Evolutionary conservation across 192 early-diverging fungal species (phyloP).

Genomic region (Irineochytrium annulatum): DNA sequence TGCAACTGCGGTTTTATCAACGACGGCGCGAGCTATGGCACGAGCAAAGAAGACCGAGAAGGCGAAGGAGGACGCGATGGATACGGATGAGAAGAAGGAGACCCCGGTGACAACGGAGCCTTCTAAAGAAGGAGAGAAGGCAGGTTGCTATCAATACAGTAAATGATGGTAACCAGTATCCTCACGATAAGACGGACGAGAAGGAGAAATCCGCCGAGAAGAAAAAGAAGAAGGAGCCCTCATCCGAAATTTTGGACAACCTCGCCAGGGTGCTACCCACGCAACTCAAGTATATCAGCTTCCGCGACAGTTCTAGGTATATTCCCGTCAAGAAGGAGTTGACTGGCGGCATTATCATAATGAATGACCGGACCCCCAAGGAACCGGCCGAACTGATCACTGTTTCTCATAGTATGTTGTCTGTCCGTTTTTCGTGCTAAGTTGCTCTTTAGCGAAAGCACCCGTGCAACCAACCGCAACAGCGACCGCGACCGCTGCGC

Average conservation of each 20-base stretch:
- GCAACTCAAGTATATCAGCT: slow-evolving; percentile 83
- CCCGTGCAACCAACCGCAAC: too few species aligned
- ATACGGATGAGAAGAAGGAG: slow-evolving; percentile 54
- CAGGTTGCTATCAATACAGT: too few species aligned
- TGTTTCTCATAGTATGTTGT: slow-evolving; percentile 18
- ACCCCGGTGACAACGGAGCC: slow-evolving; percentile 15
- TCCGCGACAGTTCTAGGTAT: slow-evolving; percentile 82
- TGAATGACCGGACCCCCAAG: slow-evolving; percentile 69
- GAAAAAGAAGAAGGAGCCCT: slow-evolving; percentile 72
- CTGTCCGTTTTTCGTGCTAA: slow-evolving; percentile 1
- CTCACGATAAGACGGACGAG: slow-evolving; percentile 39
- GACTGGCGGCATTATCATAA: slow-evolving; percentile 82
- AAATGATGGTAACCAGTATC: neutral
- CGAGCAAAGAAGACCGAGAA: slow-evolving; percentile 77
- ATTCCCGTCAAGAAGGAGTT: slow-evolving; percentile 74
- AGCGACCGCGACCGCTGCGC: too few species aligned
- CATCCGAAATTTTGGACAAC: slow-evolving; percentile 76
- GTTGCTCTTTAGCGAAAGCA: too few species aligned
- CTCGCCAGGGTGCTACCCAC: slow-evolving; percentile 81
- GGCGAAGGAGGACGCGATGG: slow-evolving; percentile 55
- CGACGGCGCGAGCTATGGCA: slow-evolving; percentile 89
- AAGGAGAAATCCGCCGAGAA: slow-evolving; percentile 46
- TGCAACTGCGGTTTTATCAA: slow-evolving; percentile 91
- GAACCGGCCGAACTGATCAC: slow-evolving; percentile 81
- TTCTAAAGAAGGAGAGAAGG: slow-evolving; percentile 54